Conservation (phyloP, 2,329 filamentous ascomycete genomes). For the Aspergillus pseudoviridinutans region DNA sequence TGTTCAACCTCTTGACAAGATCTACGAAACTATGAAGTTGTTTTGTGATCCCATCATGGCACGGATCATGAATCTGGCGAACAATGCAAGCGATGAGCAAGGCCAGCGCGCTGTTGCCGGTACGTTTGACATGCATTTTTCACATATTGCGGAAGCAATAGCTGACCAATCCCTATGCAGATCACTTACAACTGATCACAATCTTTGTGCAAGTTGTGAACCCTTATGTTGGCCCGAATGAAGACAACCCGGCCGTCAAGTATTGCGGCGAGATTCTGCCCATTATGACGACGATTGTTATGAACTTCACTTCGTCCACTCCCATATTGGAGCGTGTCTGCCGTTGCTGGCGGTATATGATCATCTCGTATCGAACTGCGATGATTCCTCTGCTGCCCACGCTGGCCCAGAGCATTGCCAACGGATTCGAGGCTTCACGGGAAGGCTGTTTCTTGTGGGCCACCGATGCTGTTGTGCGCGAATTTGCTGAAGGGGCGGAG, state of each 20-base stretch:
- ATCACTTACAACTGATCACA: constrained; percentile 88
- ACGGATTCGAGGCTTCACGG: constrained; percentile 76
- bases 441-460: constrained; percentile 99
- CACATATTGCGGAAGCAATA: background rate
- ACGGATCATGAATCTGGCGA: constrained; percentile 80
- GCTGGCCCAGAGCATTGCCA: constrained; percentile 83
- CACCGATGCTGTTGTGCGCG: constrained; percentile 86
- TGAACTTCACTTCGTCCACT: constrained; percentile 78
- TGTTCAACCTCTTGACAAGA: constrained; percentile 73
- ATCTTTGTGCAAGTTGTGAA: constrained; percentile 77
- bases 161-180: constrained; percentile 39
- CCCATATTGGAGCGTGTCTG: constrained; percentile 93
- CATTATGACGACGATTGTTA: constrained; percentile 77
- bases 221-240: constrained; percentile 66
- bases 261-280: constrained; percentile 96
- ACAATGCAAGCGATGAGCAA: constrained; percentile 76
- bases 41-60: constrained; percentile 90
- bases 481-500: constrained; percentile 89
- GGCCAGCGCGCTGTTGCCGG: constrained; percentile 81
- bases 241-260: constrained; percentile 86
- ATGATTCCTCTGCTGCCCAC: constrained; percentile 80
- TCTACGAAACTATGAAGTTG: constrained; percentile 81
- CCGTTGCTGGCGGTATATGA: constrained; percentile 93
- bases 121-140: constrained; percentile 31
- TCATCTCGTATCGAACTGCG: constrained; percentile 88